Evolutionary conservation across 1,139 yeast genomes (phyloP).

Genomic region (Pichia sp.): DNA sequence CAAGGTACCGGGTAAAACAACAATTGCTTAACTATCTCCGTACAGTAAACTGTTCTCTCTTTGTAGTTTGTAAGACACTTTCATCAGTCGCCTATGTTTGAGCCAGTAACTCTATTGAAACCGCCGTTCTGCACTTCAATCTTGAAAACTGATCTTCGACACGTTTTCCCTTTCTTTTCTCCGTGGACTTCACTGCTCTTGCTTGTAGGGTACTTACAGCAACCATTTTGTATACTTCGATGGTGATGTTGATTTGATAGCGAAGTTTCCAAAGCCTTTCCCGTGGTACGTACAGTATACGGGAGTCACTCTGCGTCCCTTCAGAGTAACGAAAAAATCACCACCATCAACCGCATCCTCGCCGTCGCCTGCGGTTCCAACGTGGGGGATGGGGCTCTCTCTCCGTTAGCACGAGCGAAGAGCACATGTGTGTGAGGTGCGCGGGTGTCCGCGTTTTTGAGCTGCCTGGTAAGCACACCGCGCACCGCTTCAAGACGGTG

Average conservation of each 20-base stretch:
- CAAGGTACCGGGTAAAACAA: no score
- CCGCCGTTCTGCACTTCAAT: no score
- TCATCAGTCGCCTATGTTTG: no score
- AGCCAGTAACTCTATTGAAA: no score
- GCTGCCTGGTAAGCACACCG: neutral
- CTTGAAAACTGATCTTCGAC: neutral
- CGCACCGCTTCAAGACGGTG: neutral
- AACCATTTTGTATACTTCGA: conserved; percentile 21
- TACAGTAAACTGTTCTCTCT: no score
- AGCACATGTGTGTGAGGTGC: conserved; percentile 1
- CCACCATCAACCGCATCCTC: conserved; percentile 2
- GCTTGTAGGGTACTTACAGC: conserved; percentile 19
- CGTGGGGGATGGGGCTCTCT: neutral
- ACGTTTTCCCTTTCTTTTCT: neutral
- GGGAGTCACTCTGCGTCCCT: neutral
- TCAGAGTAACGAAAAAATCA: conserved; percentile 10
- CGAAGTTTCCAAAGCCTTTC: neutral
- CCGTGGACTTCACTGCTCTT: neutral
- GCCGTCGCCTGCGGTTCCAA: conserved; percentile 7
- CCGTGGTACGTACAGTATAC: neutral
- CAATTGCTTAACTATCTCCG: no score
- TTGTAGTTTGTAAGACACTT: no score
- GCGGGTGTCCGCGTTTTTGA: conserved; percentile 1
- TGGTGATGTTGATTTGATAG: conserved; percentile 12
- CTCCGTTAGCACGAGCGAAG: neutral